A percentile compares a stretch with the other conserved stretches of the same genome.
phyloP scores from a whole-genome alignment of 164 flowering plant genomes.

The Aristolochia californica region DNA sequence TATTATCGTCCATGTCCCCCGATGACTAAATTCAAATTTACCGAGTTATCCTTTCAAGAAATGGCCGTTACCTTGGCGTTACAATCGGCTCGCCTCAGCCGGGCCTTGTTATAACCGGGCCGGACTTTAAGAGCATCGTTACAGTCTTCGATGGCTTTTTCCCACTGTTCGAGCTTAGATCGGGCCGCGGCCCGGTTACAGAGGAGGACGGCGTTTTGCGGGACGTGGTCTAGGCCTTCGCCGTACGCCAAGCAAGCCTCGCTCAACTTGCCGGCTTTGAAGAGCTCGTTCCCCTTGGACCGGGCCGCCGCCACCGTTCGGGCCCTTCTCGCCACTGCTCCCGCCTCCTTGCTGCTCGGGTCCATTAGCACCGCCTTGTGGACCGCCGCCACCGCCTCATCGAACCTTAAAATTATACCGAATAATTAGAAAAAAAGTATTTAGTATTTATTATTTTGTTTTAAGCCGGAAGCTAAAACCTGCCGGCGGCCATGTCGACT shows the following conservation, averaged over 20 bases:
- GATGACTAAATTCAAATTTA: no score
- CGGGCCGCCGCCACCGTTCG: constrained; percentile 45
- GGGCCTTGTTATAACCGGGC: constrained; percentile 70
- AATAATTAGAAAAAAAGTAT: neutral
- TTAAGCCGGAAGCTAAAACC: constrained; percentile 30
- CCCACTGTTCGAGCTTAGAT: constrained; percentile 58
- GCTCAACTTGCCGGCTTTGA: constrained; percentile 41
- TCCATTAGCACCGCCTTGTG: constrained; percentile 45
- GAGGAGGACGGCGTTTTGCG: constrained; percentile 57
- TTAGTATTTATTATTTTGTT: no score
- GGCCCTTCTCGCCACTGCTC: constrained; percentile 23
- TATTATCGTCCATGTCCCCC: no score
- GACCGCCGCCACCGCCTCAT: constrained; percentile 49
- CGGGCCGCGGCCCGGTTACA: constrained; percentile 83
- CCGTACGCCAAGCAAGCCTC: constrained; percentile 55
- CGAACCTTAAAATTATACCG: no score
- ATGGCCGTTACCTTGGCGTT: constrained; percentile 45
- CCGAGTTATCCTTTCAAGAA: no score
- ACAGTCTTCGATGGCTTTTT: constrained; percentile 79
- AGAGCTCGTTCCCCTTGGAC: constrained; percentile 57
- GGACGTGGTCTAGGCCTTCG: constrained; percentile 65
- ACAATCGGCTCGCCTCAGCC: constrained; percentile 66
- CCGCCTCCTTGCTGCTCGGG: constrained; percentile 36
- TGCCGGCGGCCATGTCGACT: constrained; percentile 62
- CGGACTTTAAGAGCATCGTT: constrained; percentile 40